Conservation (phyloP, 768 basidiomycete genomes). For the Dictyophora rubrovolvata region DNA sequence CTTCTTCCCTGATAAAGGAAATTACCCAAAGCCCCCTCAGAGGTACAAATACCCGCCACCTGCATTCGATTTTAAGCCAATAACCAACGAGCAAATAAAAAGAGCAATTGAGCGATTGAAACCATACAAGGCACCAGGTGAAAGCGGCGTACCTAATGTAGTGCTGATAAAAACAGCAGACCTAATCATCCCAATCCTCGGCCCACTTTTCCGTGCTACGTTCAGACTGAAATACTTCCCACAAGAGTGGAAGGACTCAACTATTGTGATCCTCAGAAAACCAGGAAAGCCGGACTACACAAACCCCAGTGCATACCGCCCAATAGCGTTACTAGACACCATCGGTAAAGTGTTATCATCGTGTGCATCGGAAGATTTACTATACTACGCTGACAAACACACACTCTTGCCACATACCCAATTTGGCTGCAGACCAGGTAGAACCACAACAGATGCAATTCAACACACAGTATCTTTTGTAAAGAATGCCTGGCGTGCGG, state of each 20-base stretch:
- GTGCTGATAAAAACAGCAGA: neutral
- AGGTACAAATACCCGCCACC: constrained; percentile 20
- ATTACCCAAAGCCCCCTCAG: neutral
- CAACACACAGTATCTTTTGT: neutral
- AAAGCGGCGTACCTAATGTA: neutral
- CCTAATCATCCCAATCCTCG: neutral
- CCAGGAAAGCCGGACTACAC: constrained; percentile 19
- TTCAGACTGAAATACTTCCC: constrained; percentile 13
- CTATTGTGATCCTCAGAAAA: constrained; percentile 15
- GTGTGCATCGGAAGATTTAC: neutral
- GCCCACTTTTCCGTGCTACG: neutral
- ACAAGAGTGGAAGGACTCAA: neutral
- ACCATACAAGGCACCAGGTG: constrained; percentile 18
- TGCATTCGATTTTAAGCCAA: constrained; percentile 9
- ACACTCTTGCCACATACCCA: neutral
- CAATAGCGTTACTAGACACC: constrained; percentile 8
- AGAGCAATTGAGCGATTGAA: neutral
- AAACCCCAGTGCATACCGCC: constrained; percentile 38
- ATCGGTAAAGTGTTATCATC: constrained; percentile 20
- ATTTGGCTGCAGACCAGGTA: constrained; percentile 6
- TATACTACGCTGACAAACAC: neutral
- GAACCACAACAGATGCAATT: neutral
- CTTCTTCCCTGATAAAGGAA: constrained; percentile 15
- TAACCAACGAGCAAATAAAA: constrained; percentile 21
- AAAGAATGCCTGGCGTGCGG: constrained; percentile 3